phyloP scores from a whole-genome alignment of 768 basidiomycete genomes.

The Hygrocybe coccinea region DNA sequence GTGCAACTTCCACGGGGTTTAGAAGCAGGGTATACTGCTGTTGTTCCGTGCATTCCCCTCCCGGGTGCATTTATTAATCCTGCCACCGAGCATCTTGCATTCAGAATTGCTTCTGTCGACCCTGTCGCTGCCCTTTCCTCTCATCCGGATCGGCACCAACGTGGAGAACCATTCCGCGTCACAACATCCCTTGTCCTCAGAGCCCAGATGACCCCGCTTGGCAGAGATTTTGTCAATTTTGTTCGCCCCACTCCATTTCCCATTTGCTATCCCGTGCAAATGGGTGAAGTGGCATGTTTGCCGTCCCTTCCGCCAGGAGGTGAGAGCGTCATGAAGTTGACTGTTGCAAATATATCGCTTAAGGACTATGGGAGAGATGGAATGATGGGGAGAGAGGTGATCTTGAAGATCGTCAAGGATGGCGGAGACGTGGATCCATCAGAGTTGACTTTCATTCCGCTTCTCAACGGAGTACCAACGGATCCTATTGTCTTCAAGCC shows the following conservation, averaged over 20 bases:
- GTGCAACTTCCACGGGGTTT: slow-evolving; percentile 1
- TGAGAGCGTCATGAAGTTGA: neutral
- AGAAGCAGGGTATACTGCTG: neutral
- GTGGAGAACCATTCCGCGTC: slow-evolving; percentile 3
- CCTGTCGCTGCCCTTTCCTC: neutral
- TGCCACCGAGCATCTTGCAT: neutral
- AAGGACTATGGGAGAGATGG: slow-evolving; percentile 1
- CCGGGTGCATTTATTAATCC: neutral
- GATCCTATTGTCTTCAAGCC: neutral
- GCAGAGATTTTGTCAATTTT: slow-evolving; percentile 2
- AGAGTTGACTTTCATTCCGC: neutral
- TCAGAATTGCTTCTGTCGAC: slow-evolving; percentile 1
- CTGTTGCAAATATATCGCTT: neutral
- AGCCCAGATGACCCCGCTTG: slow-evolving; percentile 2
- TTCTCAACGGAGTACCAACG: neutral
- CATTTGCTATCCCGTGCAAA: slow-evolving; percentile 4
- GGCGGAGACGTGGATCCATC: slow-evolving; percentile 1
- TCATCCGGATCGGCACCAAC: neutral
- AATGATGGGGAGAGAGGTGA: neutral
- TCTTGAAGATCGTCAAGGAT: neutral
- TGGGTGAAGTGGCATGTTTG: neutral
- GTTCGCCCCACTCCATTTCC: neutral
- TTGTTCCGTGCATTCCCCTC: neutral
- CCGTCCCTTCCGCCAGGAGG: neutral
- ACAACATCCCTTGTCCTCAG: neutral